A percentile compares a stretch with the other conserved stretches of the same genome.
Conservation (phyloP, 2,329 filamentous ascomycete species). For the Xylaria hypoxylon region DNA sequence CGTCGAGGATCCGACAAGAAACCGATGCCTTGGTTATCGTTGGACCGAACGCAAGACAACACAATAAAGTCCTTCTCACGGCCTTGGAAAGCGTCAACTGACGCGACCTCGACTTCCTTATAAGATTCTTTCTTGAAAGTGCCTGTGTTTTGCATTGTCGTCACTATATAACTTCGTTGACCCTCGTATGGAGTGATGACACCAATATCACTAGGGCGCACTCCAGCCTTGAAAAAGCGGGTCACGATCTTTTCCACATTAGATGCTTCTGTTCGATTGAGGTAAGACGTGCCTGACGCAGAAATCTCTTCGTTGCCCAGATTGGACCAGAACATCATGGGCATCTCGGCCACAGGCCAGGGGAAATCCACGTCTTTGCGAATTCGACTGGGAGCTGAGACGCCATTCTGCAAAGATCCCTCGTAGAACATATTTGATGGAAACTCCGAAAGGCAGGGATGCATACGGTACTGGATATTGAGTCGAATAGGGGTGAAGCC, state of each 20-base stretch:
- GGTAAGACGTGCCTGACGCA: constrained; percentile 95
- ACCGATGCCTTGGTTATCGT: constrained; percentile 98
- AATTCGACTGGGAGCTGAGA: constrained; percentile 88
- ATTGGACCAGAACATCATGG: constrained; percentile 99
- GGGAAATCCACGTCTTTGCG: constrained; percentile 96
- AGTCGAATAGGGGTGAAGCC: constrained; percentile 90
- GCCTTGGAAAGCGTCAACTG: constrained; percentile 97
- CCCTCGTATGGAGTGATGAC: constrained; percentile 99
- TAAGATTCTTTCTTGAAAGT: constrained; percentile 99
- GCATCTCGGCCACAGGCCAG: constrained; percentile 92
- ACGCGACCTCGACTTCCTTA: constrained; percentile 98
- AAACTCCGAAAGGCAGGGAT: constrained; percentile 95
- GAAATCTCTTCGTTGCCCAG: constrained; percentile 98
- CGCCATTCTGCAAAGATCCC: constrained; percentile 94
- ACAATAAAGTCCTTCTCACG: constrained; percentile 99
- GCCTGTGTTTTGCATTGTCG: constrained; percentile 98
- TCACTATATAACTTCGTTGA: constrained; percentile 97
- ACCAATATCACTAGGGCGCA: constrained; percentile 92
- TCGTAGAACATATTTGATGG: constrained; percentile 99
- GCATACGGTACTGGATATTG: constrained; percentile 99
- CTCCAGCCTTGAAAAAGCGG: constrained; percentile 97
- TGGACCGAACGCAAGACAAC: constrained; percentile 95
- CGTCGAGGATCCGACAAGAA: constrained; percentile 98
- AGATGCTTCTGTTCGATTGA: constrained; percentile 95
- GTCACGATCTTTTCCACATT: constrained; percentile 99